A percentile compares a stretch with the other conserved stretches of the same genome.
These are phyloP conservation scores for Somion occarium DNA, from an alignment of 1,284 basidiomycete genomes.

Conservation along the genomic window DNA sequence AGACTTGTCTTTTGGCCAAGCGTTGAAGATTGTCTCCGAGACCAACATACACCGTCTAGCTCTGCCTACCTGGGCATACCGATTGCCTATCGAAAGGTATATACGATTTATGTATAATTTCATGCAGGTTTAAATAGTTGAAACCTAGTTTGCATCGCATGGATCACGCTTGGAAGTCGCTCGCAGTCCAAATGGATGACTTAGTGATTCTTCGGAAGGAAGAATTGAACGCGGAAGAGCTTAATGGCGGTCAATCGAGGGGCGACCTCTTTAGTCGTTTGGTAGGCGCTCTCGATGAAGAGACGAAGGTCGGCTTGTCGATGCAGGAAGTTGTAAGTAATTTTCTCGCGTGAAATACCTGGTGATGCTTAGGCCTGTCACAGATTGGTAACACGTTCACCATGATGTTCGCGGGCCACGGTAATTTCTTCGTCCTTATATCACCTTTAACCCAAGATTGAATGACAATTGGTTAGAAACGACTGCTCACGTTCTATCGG, in stretches of 20 bases:
- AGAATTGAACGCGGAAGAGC: background rate
- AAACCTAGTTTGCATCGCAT: conserved; percentile 8
- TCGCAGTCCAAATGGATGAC: conserved; percentile 5
- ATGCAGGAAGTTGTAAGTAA: conserved; percentile 13
- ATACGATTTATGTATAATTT: background rate
- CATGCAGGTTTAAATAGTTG: background rate
- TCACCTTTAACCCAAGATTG: background rate
- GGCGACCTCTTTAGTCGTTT: conserved; percentile 13
- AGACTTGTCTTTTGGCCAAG: conserved; percentile 4
- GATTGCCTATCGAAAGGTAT: conserved; percentile 11
- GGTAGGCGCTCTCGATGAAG: conserved; percentile 11
- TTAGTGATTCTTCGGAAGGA: background rate
- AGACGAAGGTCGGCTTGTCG: conserved; percentile 10
- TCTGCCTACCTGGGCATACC: conserved; percentile 9
- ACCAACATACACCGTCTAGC: conserved; percentile 3
- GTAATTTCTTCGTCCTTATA: conserved; percentile 3
- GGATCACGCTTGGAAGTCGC: background rate
- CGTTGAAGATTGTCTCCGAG: conserved; percentile 6
- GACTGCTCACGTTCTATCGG: conserved; percentile 32
- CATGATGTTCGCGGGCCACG: conserved; percentile 16
- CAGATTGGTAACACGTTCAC: conserved; percentile 16
- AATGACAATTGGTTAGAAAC: conserved; percentile 22
- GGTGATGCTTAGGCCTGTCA: background rate
- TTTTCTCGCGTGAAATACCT: background rate
- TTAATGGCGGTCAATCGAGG: background rate